A percentile compares a stretch with the other conserved stretches of the same genome.
Evolutionary conservation across 192 early-diverging fungal genomes (phyloP).

Genomic region (Coemansia umbellata): DNA sequence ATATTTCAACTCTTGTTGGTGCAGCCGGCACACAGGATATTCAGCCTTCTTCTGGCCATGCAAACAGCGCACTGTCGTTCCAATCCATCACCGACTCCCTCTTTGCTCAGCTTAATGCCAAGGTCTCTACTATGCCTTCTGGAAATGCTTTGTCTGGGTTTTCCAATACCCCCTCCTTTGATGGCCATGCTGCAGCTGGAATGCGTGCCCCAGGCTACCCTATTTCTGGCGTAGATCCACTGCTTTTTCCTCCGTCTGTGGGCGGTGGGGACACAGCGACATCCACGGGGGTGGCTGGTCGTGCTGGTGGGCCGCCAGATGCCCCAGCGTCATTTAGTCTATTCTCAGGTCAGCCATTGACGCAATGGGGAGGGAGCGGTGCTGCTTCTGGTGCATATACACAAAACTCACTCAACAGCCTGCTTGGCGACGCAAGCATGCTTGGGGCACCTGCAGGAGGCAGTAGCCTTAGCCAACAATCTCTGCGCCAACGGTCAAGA

Average conservation of each 20-base stretch:
- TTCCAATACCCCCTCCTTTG: slow-evolving; percentile 2
- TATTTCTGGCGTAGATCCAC: slow-evolving; percentile 25
- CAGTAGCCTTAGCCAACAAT: neutral
- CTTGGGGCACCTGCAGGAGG: neutral
- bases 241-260: slow-evolving; percentile 33
- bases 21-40: neutral
- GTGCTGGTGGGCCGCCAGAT: neutral
- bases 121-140: slow-evolving; percentile 21
- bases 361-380: slow-evolving; percentile 19
- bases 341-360: slow-evolving; percentile 10
- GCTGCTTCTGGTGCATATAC: slow-evolving; percentile 5
- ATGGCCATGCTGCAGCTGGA: neutral
- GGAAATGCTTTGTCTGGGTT: slow-evolving; percentile 10
- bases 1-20: neutral
- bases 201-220: slow-evolving; percentile 16
- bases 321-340: slow-evolving; percentile 11
- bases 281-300: neutral
- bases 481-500: slow-evolving; percentile 30
- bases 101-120: slow-evolving; percentile 47
- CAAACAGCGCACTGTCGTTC: slow-evolving; percentile 42
- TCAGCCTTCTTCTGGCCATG: neutral
- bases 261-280: neutral
- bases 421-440: slow-evolving; percentile 8
- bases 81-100: slow-evolving; percentile 45
- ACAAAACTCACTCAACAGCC: slow-evolving; percentile 25